Evolutionary conservation across 257 asterid species (phyloP).

Genomic region (Henckelia pumila): DNA sequence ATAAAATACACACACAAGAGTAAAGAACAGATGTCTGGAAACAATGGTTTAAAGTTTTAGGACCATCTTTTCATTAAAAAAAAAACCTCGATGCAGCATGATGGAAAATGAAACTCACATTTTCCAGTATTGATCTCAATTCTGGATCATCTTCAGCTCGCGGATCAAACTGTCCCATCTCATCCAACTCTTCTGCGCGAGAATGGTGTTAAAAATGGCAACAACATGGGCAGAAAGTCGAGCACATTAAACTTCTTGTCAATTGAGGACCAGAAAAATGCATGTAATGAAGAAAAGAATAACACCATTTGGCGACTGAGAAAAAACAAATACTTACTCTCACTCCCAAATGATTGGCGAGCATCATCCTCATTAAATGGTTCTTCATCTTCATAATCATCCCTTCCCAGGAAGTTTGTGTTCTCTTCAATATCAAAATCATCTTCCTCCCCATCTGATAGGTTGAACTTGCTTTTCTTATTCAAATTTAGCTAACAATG

Average conservation of each 20-base stretch:
- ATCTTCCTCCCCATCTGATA: slow-evolving; percentile 95
- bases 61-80: not conserved
- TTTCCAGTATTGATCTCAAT: slow-evolving; percentile 34
- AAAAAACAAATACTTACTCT: slow-evolving; percentile 38
- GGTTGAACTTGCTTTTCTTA: slow-evolving; percentile 67
- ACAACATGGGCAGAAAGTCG: slow-evolving; percentile 3
- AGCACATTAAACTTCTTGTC: not conserved
- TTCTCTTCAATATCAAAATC: slow-evolving; percentile 52
- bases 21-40: not conserved
- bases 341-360: slow-evolving; percentile 31
- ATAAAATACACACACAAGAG: not conserved
- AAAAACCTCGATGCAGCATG: not conserved
- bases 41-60: not conserved
- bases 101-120: slow-evolving; percentile 44
- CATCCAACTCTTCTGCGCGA: slow-evolving; percentile 42
- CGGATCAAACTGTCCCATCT: slow-evolving; percentile 34
- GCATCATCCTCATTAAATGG: slow-evolving; percentile 65
- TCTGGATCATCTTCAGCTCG: slow-evolving; percentile 36
- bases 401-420: slow-evolving; percentile 48
- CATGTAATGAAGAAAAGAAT: not conserved
- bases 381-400: slow-evolving; percentile 81
- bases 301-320: slow-evolving; percentile 4
- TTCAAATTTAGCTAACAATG: slow-evolving; percentile 57
- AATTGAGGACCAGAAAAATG: not conserved
- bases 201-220: slow-evolving; percentile 22